Percentiles rank a stretch among this genome's conserved stretches.
Conservation (phyloP, 2,329 filamentous ascomycete species). For the Chalara sp. region DNA sequence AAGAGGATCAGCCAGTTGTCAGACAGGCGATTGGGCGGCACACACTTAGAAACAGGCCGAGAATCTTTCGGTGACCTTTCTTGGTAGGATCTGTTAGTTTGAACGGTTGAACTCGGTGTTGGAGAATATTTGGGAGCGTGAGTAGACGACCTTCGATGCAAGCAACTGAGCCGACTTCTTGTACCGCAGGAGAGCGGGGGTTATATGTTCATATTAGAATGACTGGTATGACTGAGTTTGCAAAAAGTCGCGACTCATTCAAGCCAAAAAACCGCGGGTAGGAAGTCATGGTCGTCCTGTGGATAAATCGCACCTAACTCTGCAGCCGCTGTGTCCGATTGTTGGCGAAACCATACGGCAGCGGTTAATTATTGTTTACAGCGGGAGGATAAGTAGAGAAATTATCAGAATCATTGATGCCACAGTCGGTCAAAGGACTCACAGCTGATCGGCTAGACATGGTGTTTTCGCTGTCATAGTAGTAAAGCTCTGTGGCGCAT, state of each 20-base stretch:
- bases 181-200: slow-evolving; percentile 14
- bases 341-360: slow-evolving; percentile 18
- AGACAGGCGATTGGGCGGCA: no score
- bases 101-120: slow-evolving; percentile 47
- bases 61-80: slow-evolving; percentile 48
- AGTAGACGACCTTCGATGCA: slow-evolving; percentile 34
- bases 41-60: slow-evolving; percentile 44
- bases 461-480: slow-evolving; percentile 43
- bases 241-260: not conserved
- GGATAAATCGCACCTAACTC: not conserved
- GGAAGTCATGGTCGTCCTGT: slow-evolving; percentile 11
- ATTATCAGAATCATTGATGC: no score
- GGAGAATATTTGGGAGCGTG: slow-evolving; percentile 30
- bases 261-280: slow-evolving; percentile 13
- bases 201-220: no score
- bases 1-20: no score
- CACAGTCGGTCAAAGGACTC: no score
- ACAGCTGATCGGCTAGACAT: slow-evolving; percentile 36
- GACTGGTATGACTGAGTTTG: no score
- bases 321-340: slow-evolving; percentile 4
- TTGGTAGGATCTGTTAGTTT: slow-evolving; percentile 40
- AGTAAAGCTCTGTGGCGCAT: slow-evolving; percentile 44
- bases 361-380: no score
- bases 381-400: no score
- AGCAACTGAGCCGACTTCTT: slow-evolving; percentile 33